Evolutionary conservation across 1,284 basidiomycete genomes (phyloP), one percentile per base, ranked within the genome.

Genomic region (Coriolopsis trogii): DNA sequence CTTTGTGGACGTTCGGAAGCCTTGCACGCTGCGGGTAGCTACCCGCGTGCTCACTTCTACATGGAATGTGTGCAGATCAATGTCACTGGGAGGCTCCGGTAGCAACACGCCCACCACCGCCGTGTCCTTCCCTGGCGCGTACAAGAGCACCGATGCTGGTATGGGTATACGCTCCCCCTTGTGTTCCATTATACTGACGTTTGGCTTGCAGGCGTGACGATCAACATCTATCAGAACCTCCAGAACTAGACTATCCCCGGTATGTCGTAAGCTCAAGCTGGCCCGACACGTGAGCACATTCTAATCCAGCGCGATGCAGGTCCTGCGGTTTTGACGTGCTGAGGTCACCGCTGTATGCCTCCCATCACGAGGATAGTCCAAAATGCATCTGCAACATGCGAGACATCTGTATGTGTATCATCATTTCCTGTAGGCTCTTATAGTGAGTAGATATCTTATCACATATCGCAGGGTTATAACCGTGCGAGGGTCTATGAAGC

Each of bases 41-140:
- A 80, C 60, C 78, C 78, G 23, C 80, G 79, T 33, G 80, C 80
- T 30, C 79, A 81, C 55, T 68, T 82, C 63, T 80, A 79, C 75
- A 77, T 79, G 77, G 75, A 78, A 61, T 80, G 77, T 46, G 77
- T 76, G 12, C 78, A 80, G 58, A 64, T 81, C 47, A 59, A 75
- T 47, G 72, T 81, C 47, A 78, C 76, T n/a, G 10, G 78, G 78
- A 16, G 77, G 79, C 6, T 71, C 58, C 39, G 77, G 78, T 20
- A 73, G 61, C 49, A 70, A 73, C 12, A 63, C 63, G 7, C 78
- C 78, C 3, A 67, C 75, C 10, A 78, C 76, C 12, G 78, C 76
- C 13, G 78, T 79, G 28, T 73, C 70, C 51, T 79, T 81, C 73
- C 78, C 78, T 3, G 78, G 79, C 39, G 76, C 76, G 1, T 78